Evolutionary conservation across 257 asterid species (phyloP).

Genomic region (Salvia miltiorrhiza): DNA sequence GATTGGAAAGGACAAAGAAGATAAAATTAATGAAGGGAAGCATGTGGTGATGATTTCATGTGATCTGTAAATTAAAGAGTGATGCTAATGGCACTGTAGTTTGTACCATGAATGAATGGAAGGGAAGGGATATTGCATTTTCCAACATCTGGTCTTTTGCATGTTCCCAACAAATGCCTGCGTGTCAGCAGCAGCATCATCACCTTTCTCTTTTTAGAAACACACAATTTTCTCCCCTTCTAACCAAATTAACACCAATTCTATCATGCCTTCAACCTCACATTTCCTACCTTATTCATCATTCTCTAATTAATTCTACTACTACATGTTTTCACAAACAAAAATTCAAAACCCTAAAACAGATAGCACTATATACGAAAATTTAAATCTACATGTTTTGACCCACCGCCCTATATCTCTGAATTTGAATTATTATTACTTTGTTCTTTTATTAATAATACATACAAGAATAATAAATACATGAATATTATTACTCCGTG

Average conservation of each 20-base stretch:
- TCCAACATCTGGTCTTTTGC: conserved; percentile 44
- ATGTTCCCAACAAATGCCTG: conserved; percentile 62
- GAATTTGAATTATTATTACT: too few species aligned
- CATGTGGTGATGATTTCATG: not conserved
- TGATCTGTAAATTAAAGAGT: not conserved
- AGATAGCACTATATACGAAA: too few species aligned
- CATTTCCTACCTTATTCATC: not conserved
- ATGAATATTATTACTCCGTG: too few species aligned
- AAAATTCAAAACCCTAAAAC: too few species aligned
- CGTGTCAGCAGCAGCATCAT: conserved; percentile 46
- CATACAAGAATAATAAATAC: too few species aligned
- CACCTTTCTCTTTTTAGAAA: conserved; percentile 36
- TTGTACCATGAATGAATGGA: conserved; percentile 6
- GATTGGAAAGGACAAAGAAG: not conserved
- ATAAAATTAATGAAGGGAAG: not conserved
- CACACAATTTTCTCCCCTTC: conserved; percentile 13
- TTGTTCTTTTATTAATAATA: too few species aligned
- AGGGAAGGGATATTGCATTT: conserved; percentile 21
- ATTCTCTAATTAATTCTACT: too few species aligned
- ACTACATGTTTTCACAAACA: too few species aligned
- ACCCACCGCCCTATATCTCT: too few species aligned
- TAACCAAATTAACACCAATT: conserved; percentile 1
- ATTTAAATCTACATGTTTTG: too few species aligned
- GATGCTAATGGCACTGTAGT: not conserved
- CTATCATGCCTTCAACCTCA: not conserved